phyloP scores from a whole-genome alignment of 2,329 filamentous ascomycete species.

The Sarocladium kiliense region DNA sequence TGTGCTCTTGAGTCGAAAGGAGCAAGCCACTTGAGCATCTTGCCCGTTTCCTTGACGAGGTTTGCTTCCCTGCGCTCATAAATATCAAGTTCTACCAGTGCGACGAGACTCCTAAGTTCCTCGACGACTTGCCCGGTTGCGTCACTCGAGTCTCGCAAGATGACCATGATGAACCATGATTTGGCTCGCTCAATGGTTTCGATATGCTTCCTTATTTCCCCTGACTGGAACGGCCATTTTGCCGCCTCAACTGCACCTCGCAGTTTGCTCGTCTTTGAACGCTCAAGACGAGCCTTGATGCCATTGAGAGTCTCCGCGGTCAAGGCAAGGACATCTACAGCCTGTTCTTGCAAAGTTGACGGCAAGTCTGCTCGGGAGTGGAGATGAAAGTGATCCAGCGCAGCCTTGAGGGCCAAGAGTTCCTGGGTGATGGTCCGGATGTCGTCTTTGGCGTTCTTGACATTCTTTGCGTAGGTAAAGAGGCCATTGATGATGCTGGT shows the following conservation, averaged over 20 bases:
- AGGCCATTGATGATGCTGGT: slow-evolving; percentile 16
- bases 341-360: slow-evolving; percentile 7
- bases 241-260: slow-evolving; percentile 13
- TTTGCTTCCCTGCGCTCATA: slow-evolving; percentile 12
- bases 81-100: slow-evolving; percentile 17
- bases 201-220: slow-evolving; percentile 16
- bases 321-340: slow-evolving; percentile 13
- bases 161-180: slow-evolving; percentile 21
- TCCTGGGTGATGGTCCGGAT: slow-evolving; percentile 18
- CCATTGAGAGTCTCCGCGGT: slow-evolving; percentile 17
- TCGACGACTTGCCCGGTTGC: slow-evolving; percentile 14
- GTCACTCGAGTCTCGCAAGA: slow-evolving; percentile 18
- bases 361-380: slow-evolving; percentile 8
- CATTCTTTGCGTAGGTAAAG: slow-evolving; percentile 13
- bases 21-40: slow-evolving; percentile 16
- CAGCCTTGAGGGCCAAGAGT: slow-evolving; percentile 19
- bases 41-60: slow-evolving; percentile 14
- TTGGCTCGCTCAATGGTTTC: slow-evolving; percentile 18
- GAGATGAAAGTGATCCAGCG: slow-evolving; percentile 16
- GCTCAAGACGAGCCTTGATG: slow-evolving; percentile 14
- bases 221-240: slow-evolving; percentile 17
- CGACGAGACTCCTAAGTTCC: slow-evolving; percentile 16
- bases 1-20: slow-evolving; percentile 15
- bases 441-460: slow-evolving; percentile 19
- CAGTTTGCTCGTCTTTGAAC: slow-evolving; percentile 11